phyloP scores from a whole-genome alignment of 441 rosid genomes.

The Adansonia rubrostipa region DNA sequence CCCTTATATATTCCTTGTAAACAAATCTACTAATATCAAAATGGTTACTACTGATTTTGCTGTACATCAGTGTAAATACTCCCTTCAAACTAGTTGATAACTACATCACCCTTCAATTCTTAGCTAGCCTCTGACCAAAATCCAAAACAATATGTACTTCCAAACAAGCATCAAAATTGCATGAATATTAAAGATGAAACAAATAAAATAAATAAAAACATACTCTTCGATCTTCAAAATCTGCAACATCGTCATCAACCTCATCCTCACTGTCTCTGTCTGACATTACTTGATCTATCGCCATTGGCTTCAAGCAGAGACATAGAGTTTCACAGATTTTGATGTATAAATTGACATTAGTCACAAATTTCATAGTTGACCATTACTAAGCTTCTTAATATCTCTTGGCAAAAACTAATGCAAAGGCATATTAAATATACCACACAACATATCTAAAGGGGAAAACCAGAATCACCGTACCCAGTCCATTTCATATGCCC shows the following conservation, averaged over 20 bases:
- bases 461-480: slow-evolving; percentile 11
- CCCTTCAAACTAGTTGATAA: background rate
- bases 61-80: background rate
- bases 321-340: slow-evolving; percentile 17
- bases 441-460: slow-evolving; percentile 9
- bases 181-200: background rate
- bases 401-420: slow-evolving; percentile 16
- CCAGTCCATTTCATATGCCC: slow-evolving; percentile 15
- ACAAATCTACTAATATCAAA: background rate
- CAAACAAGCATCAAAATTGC: background rate
- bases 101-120: background rate
- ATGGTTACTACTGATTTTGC: background rate
- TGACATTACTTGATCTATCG: slow-evolving; percentile 80
- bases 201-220: slow-evolving; percentile 25
- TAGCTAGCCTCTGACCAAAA: background rate
- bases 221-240: slow-evolving; percentile 97
- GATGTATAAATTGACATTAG: slow-evolving; percentile 20
- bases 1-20: background rate
- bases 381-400: background rate
- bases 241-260: slow-evolving; percentile 98
- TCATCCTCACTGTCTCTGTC: slow-evolving; percentile 98
- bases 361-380: background rate
- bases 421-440: slow-evolving; percentile 10
- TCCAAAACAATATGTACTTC: background rate
- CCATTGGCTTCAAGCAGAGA: slow-evolving; percentile 74